Base-by-base conservation (phyloP, 2,329 filamentous ascomycete genomes). In the Fusarium armeniacum region DNA sequence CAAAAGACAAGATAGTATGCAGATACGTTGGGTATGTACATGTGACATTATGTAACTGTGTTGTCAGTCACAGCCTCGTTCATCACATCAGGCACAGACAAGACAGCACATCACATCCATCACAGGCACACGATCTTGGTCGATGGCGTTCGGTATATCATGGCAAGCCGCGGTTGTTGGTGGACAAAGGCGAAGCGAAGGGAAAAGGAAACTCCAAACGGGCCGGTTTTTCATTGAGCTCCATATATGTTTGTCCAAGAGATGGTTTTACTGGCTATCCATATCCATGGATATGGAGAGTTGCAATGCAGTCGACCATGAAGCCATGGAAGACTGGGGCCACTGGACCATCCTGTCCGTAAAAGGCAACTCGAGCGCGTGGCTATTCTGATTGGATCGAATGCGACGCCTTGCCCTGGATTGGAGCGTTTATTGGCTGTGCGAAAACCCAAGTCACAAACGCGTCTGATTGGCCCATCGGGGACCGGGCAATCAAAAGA, bases 91-190 rank as follows among this genome's bases (percentile, higher is more conserved):
- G 43, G 36, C 33, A 60, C 55, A 41, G 33, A 41, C 36, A 36
- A n/a, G 9, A 41, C 49, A 52, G 22, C 47, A 51, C 47, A 40
- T 38, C 33, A 41, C 49, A 40, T 51, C 33, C 49, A 52, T 51
- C 33, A 51, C 47, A 51, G 47, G 47, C 47, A 51, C 47, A 51
- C 47, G 47, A 51, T 51, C 24, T 33, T 40, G 32, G 35, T 51
- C 24, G 33, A 51, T 50, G 55, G 35, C 47, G 51, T 62, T 73
- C 71, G 71, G 72, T 69, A 69, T 73, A 56, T 55, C 61, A 58
- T 67, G 69, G 71, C 65, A 65, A 74, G 61, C 47, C 51, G 55
- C 71, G 71, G 71, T 62, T 71, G 61, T 60, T 57, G 62, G 49
- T 58, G 59, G 56, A 28, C 47, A 55, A 38, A 38, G 46, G 41